Conservation (phyloP, 169 alveolate species). For the Hammondia hammondi region DNA sequence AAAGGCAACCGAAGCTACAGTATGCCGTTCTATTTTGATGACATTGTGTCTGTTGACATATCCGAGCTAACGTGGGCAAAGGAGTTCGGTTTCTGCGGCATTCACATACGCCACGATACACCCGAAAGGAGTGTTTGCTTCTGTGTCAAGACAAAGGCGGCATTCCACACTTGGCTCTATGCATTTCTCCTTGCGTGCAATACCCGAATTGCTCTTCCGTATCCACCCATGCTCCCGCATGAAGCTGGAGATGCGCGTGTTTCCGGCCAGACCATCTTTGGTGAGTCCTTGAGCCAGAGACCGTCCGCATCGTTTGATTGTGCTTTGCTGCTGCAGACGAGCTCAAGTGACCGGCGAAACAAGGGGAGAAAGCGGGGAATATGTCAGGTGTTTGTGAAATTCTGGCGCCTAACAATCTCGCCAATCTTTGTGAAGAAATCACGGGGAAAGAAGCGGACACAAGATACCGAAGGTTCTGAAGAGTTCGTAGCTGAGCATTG, state of each 20-base stretch:
- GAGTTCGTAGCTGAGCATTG: too few species aligned
- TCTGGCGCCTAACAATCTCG: background rate
- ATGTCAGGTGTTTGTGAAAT: background rate
- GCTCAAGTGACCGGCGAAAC: too few species aligned
- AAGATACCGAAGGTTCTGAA: too few species aligned
- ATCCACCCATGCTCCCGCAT: too few species aligned
- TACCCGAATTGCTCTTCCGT: background rate
- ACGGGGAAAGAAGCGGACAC: too few species aligned
- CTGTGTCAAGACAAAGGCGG: background rate
- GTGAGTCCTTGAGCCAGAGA: too few species aligned
- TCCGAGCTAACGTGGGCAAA: conserved; percentile 20
- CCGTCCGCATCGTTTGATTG: too few species aligned
- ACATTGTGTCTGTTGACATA: background rate
- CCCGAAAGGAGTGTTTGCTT: background rate
- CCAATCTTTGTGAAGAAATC: background rate
- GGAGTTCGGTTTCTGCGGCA: background rate
- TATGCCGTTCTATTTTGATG: background rate
- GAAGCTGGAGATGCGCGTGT: too few species aligned
- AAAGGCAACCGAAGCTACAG: background rate
- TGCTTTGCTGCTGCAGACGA: too few species aligned
- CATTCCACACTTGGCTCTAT: conserved; percentile 30
- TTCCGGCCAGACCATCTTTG: too few species aligned
- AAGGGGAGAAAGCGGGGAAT: background rate
- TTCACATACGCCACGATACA: background rate
- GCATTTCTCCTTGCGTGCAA: background rate